Base-by-base conservation (phyloP, 805 yeast genomes). In the Candida piceae region DNA sequence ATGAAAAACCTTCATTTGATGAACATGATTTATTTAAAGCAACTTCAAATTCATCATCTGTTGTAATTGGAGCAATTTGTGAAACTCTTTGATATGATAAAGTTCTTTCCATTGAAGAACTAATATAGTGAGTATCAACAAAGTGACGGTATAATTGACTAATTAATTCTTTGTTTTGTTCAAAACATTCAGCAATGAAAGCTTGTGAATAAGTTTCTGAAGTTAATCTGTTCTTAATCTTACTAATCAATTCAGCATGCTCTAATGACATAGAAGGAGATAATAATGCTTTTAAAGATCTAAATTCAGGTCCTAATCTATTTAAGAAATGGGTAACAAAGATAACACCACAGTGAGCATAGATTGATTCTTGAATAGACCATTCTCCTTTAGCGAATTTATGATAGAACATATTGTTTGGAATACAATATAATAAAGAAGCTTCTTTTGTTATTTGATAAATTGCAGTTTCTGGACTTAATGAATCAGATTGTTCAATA, bases 281-380 rank as follows among this genome's bases (percentile, higher is more conserved):
- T 41, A 89, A 69, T 42, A 88, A 69, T 23, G 71, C 64, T 41
- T 77, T 62, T 55, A 90, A 70, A 31, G 86, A 73, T 48, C 70
- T 76, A 62, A 84, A 89, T 63, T 89, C 97, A 2, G 94, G 78
- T 21, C 97, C 97, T 56, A 90, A 72, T 57, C 97, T 76, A 69
- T 93, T 93, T 62, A 90, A 74, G 67, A 90, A 93, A 64, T 93
- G 97, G 24, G 95, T 82, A 34, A 87, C 95, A 58, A 93, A 90
- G 43, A 87, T 84, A 31, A 84, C 82, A 52, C 90, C 95, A 61
- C 88, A 83, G 61, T 90, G 97, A 31, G 97, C 94, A 59, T 93
- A 93, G 40, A 88, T 81, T 31, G 89, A 78, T 65, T 93, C 98
- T 65, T 90, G 97, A 50, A 94, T 78, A 1, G 97, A 88, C 62